Conservation (phyloP, 768 basidiomycete species). For the Lentinula boryana region DNA sequence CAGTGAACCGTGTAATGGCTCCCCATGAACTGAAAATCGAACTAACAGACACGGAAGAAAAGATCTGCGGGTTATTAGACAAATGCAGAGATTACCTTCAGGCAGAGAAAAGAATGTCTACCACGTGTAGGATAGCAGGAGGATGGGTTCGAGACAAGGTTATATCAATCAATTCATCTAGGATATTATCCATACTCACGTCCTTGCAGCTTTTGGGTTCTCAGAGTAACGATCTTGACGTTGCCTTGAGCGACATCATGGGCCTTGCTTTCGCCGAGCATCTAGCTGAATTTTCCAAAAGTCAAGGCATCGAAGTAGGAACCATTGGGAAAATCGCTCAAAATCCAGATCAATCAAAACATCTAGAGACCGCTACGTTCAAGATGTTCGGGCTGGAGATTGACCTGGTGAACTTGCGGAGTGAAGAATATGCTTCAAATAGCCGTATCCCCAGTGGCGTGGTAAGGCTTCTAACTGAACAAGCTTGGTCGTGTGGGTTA, state of each 20-base stretch:
- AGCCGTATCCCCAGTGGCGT: constrained; percentile 88
- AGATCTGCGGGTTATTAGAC: constrained; percentile 73
- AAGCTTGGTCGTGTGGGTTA: neutral
- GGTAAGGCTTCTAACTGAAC: constrained; percentile 38
- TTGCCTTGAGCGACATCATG: constrained; percentile 86
- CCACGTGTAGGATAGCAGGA: constrained; percentile 86
- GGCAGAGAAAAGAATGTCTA: constrained; percentile 43
- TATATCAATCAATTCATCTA: neutral
- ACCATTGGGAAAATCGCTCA: constrained; percentile 79
- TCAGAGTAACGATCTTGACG: constrained; percentile 88
- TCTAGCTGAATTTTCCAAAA: constrained; percentile 56
- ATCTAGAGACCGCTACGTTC: constrained; percentile 91
- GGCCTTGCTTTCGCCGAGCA: constrained; percentile 83
- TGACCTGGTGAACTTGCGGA: constrained; percentile 91
- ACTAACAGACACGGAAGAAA: constrained; percentile 63
- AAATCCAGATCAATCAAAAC: constrained; percentile 97
- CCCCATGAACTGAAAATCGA: constrained; percentile 29
- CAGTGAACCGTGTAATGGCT: neutral
- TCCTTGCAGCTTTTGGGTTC: constrained; percentile 64
- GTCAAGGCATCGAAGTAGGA: constrained; percentile 47
- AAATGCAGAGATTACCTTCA: constrained; percentile 61
- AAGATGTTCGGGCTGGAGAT: constrained; percentile 75
- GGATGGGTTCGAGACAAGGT: constrained; percentile 99
- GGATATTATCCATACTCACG: constrained; percentile 7
- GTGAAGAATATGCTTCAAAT: constrained; percentile 82